Evolutionary conservation across 257 asterid species (phyloP).

Genomic region (Solanum pimpinellifolium): DNA sequence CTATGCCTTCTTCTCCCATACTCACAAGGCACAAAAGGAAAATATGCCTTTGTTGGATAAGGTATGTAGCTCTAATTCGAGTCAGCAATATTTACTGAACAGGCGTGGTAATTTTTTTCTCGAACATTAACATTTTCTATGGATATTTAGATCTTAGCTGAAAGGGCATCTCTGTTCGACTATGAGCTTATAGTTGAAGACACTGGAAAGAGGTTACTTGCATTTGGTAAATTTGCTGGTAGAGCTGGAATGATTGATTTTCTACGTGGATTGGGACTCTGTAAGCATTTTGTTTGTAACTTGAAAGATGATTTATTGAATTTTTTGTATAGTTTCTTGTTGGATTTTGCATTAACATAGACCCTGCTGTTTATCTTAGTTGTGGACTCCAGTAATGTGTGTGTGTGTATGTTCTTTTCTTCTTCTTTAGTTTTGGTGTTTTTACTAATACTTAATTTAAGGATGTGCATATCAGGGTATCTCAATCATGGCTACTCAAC

Average conservation of each 20-base stretch:
- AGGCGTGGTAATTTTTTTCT: background rate
- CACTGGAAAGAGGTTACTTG: constrained; percentile 73
- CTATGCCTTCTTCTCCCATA: constrained; percentile 89
- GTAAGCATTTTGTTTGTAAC: constrained; percentile 25
- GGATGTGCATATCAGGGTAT: constrained; percentile 42
- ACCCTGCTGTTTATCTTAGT: background rate
- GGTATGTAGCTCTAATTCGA: constrained; percentile 23
- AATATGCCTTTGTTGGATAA: constrained; percentile 96
- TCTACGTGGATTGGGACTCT: constrained; percentile 71
- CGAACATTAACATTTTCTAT: background rate
- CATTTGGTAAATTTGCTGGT: constrained; percentile 93
- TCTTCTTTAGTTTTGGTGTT: background rate
- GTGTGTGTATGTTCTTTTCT: background rate
- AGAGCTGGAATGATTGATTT: constrained; percentile 88
- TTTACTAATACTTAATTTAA: background rate
- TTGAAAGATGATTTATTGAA: background rate
- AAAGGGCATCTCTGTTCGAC: constrained; percentile 74
- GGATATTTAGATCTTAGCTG: constrained; percentile 50
- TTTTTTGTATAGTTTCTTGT: background rate
- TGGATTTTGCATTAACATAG: background rate
- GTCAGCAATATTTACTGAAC: background rate
- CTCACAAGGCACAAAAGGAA: constrained; percentile 93
- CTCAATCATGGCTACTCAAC: constrained; percentile 92
- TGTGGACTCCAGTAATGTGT: background rate
- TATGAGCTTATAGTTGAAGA: constrained; percentile 92